Evolutionary conservation across 2,329 filamentous ascomycete species (phyloP), one percentile per base, ranked within the genome.

Genomic region (Beauveria pseudobassiana): DNA sequence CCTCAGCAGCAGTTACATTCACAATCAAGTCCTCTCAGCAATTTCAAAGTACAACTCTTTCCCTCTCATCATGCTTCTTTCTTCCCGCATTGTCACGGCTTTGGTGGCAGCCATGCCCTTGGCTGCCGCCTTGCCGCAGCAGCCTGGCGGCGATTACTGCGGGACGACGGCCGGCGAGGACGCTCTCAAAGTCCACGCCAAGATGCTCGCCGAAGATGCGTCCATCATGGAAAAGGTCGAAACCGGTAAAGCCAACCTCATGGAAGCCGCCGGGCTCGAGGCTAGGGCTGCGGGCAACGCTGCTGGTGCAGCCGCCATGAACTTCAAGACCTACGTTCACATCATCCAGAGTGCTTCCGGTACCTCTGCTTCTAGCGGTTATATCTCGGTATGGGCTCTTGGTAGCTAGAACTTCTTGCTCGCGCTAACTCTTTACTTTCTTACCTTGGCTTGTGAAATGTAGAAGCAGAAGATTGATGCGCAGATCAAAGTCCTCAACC

Each of bases 271-370:
- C 8, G 34, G 45, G 4, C 3, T 50, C 18, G 24, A 28, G 5
- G 45, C 20, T 8, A 40, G 22, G 12, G 5, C 28, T 16, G 14
- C 22, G 5, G 5, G 30, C 30, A 24, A 34, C 30, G 30, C 50
- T 7, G 30, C 50, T 9, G 18, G 22, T 30, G 30, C 3, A 5
- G 50, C 50, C 10, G 18, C 45, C 10, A 58, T 58, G 45, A 46
- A 20, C 20, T 58, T 58, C 9, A 49, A 50, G 9, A 58, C 55
- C 30, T 58, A 58, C 46, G 46, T 58, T 9, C 55, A 58, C 34
- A 58, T 58, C 30, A 42, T 58, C 10, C 45, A 58, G 18, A 49
- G 20, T 10, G 55, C 55, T 30, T 3, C 55, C 18, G 30, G 55
- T 10, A 58, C 45, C 9, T 58, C 55, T 40, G 3, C 20, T 40